Evolutionary conservation across 2,329 filamentous ascomycete species (phyloP), one percentile per base, ranked within the genome.

Genomic region (Aspergillus sp.): DNA sequence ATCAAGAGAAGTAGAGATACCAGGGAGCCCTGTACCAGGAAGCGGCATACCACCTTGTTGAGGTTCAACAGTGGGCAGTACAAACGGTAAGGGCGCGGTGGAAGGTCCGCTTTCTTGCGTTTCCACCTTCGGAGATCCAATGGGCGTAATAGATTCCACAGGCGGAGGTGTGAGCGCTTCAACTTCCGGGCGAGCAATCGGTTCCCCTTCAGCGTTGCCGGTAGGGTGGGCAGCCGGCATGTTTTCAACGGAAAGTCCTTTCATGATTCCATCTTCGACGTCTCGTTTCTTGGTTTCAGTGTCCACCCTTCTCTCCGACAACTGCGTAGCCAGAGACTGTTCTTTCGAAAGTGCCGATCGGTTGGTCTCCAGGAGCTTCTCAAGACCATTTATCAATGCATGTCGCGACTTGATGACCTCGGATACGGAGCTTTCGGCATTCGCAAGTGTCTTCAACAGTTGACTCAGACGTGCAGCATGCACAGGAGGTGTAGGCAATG

Each of bases 201-300:
- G 32, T 38, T 64, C 56, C 53, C 60, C 54, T n/a, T 58, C 52
- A 7, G 42, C 57, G 22, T 39, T 39, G 27, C 66, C 67, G 37
- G 61, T 62, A n/a, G 69, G 52, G 57, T 74, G 62, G 43, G 74
- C 67, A 7, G 74, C 72, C 2, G 75, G 73, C 3, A 75, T 70
- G 7, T 80, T 74, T 7, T 83, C 78, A 1, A 81, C 79, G 12
- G 83, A 82, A 19, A 95, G 78, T 7, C 88, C 88, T 45, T 86
- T 82, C 79, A 98, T 89, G 57, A 98, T 97, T 43, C 82, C 85
- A 55, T 91, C 82, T 67, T 98, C 93, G 6, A 98, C 90, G 43
- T 93, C 86, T 45, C 84, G 83, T 68, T 94, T 95, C 70, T 88
- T 90, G 15, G 77, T 73, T 58, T 96, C 90, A 13, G 90, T 88